These are phyloP conservation scores for Martiniozyma asiatica DNA, from an alignment of 1,139 yeast genomes.

Conservation along the genomic window DNA sequence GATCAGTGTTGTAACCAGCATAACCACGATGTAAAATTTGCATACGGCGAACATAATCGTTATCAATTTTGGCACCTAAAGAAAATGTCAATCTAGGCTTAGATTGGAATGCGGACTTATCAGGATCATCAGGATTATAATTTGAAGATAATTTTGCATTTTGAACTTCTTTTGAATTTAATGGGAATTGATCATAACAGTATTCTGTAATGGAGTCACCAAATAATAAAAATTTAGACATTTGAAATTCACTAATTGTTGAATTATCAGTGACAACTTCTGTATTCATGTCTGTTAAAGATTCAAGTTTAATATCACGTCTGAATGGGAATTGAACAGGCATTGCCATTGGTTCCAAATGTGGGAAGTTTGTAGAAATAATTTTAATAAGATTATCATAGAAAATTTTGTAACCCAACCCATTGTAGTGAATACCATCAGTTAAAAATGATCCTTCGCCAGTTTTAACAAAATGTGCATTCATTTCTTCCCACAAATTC, in stretches of 20 bases:
- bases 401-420: conserved; percentile 42
- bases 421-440: conserved; percentile 54
- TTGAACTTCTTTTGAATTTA: conserved; percentile 3
- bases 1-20: conserved; percentile 48
- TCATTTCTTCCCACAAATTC: conserved; percentile 38
- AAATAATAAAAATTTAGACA: conserved; percentile 40
- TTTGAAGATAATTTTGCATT: conserved; percentile 7
- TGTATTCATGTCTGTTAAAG: conserved; percentile 2
- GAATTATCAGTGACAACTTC: too few relatives aligned
- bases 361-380: conserved; percentile 33
- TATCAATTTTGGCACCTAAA: conserved; percentile 13
- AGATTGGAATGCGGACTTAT: conserved; percentile 2
- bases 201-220: conserved; percentile 61
- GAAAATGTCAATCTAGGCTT: conserved; percentile 9
- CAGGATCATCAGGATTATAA: conserved; percentile 7
- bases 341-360: conserved; percentile 5
- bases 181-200: conserved; percentile 25
- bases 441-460: conserved; percentile 11
- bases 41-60: conserved; percentile 35
- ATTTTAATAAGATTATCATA: conserved; percentile 29
- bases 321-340: conserved; percentile 12
- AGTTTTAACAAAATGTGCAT: too few relatives aligned
- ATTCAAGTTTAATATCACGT: conserved; percentile 21
- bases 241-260: conserved; percentile 7
- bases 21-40: conserved; percentile 52